These are phyloP conservation scores for Patellifolia procumbens DNA, from an alignment of 179 eudicot species.

Conservation along the genomic window DNA sequence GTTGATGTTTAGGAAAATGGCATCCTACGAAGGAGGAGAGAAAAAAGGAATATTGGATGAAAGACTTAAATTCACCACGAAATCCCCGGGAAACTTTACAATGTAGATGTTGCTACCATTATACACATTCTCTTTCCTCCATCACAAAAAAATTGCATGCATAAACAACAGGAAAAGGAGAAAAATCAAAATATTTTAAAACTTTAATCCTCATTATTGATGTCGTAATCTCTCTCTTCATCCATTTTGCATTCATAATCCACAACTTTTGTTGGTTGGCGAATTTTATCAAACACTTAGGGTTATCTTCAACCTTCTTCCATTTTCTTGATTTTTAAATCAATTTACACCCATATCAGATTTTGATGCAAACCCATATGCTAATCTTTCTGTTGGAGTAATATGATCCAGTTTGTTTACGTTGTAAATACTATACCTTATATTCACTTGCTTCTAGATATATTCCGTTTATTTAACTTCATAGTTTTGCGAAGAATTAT, in stretches of 20 bases:
- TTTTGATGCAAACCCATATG: not conserved
- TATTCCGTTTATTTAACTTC: conserved; percentile 31
- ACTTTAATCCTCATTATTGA: too few relatives aligned
- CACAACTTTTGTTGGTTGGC: too few relatives aligned
- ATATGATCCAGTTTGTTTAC: conserved; percentile 33
- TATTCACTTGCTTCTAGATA: conserved; percentile 24
- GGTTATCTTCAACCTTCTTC: not conserved
- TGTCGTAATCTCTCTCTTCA: too few relatives aligned
- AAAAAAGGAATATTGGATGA: not conserved
- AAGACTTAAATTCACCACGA: not conserved
- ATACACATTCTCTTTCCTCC: too few relatives aligned
- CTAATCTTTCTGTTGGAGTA: not conserved
- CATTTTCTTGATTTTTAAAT: not conserved
- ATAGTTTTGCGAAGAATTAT: conserved; percentile 28
- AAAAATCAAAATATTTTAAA: too few relatives aligned
- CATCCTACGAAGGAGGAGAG: not conserved
- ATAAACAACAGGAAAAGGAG: too few relatives aligned
- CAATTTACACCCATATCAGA: not conserved
- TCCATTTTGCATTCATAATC: too few relatives aligned
- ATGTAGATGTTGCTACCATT: too few relatives aligned
- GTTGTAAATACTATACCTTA: conserved; percentile 33
- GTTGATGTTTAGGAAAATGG: too few relatives aligned
- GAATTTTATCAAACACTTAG: too few relatives aligned
- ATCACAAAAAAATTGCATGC: too few relatives aligned
- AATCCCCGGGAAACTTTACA: not conserved